Evolutionary conservation across 768 basidiomycete species (phyloP), one percentile per base, ranked within the genome.

Genomic region (Suillus variegatus): DNA sequence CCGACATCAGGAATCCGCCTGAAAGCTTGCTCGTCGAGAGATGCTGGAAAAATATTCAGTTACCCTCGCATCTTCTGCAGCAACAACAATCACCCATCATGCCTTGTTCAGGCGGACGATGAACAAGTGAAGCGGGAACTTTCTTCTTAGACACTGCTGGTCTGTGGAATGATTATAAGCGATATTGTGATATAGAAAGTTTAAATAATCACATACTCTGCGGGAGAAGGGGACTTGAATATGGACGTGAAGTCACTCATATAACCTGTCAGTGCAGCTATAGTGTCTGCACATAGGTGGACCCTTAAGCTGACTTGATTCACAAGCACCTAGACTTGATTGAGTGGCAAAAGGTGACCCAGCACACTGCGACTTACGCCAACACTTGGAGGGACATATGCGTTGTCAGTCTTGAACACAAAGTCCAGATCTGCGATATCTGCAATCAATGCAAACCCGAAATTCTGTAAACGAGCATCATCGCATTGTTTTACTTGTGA

Each of bases 11-110:
- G 94, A 8, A 88, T 73, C 51, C 79, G 81, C 60, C 81, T 85
- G 79, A 97, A 97, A 2, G 95, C 93, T 43, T 90, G 77, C 64
- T 95, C 90, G 63, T 97, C 95, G 43, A 97, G 79, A 12, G 91
- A 91, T 62, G 85, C 90, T 92, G 65, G 35, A 14, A 40, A 54
- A 47, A 25, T 20, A 54, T 46, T 62, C 68, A 40, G 72, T 68
- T 32, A 16, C 46, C 25, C 35, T 40, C 22, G 38, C 16, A 9
- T 35, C 22, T 6, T 7, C 47, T 38, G 25, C 40, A 32, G 64
- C 49, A n/a, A 32, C 28, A 66, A 44, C 14, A n/a, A 8, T 40
- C 20, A 76, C 75, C 77, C 57, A 71, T 77, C 77, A 76, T 73
- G 44, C 72, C 64, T 16, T 58, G 71, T 43, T 57, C 47, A 20